Evolutionary conservation across 2,329 filamentous ascomycete species (phyloP).

Genomic region (Reticulascus tulasneorum): DNA sequence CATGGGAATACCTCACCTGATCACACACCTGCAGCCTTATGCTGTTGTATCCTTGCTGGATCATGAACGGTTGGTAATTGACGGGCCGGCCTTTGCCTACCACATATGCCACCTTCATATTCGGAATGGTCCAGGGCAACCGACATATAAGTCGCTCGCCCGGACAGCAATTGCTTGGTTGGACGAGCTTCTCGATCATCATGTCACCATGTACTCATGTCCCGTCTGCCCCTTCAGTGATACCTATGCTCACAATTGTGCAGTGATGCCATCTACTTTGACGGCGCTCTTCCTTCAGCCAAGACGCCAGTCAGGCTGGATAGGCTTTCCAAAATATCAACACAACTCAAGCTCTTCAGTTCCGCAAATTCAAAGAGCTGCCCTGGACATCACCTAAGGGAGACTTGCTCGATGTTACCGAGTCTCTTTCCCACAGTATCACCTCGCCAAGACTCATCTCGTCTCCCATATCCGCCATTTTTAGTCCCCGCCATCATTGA

Average conservation of each 20-base stretch:
- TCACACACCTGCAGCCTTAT: conserved; percentile 49
- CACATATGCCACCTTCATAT: conserved; percentile 60
- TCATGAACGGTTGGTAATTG: conserved; percentile 52
- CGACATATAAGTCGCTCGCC: conserved; percentile 62
- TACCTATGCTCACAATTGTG: conserved; percentile 3
- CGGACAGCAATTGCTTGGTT: conserved; percentile 59
- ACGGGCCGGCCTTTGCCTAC: conserved; percentile 77
- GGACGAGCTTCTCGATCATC: conserved; percentile 48
- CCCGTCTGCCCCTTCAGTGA: conserved; percentile 6
- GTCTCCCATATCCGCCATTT: conserved; percentile 58
- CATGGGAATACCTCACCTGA: conserved; percentile 60
- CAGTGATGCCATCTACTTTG: conserved; percentile 75
- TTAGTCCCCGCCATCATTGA: conserved; percentile 76
- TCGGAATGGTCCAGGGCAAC: conserved; percentile 47
- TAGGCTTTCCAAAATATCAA: conserved; percentile 56
- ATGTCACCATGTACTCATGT: conserved; percentile 57
- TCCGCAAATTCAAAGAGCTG: conserved; percentile 25
- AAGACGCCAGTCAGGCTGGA: conserved; percentile 62
- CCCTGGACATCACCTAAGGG: conserved; percentile 15
- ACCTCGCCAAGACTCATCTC: conserved; percentile 25
- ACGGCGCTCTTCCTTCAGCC: conserved; percentile 68
- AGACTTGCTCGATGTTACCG: conserved; percentile 2
- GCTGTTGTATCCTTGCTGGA: conserved; percentile 38
- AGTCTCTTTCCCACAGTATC: conserved; percentile 21
- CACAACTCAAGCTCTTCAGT: conserved; percentile 47